Base-by-base conservation (phyloP, 495 filamentous ascomycete genomes). In the Tricharina praecox region DNA sequence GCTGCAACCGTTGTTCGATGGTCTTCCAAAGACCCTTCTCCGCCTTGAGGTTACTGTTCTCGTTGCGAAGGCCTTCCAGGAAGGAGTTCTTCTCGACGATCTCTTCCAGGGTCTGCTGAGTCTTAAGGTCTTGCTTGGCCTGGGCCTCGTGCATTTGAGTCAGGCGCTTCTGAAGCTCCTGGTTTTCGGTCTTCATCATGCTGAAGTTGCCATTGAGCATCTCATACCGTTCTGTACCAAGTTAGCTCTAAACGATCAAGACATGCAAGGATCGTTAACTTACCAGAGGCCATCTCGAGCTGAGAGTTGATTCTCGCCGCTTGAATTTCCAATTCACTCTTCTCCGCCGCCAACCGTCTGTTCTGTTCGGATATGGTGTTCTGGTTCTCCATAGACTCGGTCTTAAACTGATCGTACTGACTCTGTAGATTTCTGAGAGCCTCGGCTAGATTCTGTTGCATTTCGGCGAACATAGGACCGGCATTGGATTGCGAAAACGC, bases 61-160 rank as follows among this genome's bases (percentile, higher is more conserved):
- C 90, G 37, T 79, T 85, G 18, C 86, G 82, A 65, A 96, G 72
- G 55, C 83, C 86, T 54, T 97, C 88, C 8, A 78, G 67, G 28
- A 88, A 62, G 48, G 77, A 81, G 53, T 80, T 81, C 1, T 80
- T 76, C 61, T 93, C 90, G 7, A 95, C 76, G 0, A 95, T 70
- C 54, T 99, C 88, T 64, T 99, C 92, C 0, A 85, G 82, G 37
- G 85, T 79, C 64, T 94, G 85, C 54, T 95, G 90, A 10, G 79
- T 88, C 32, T 74, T 76, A 26, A 94, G 65, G 48, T 99, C 90
- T 54, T 93, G 85, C 59, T 85, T 88, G 19, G 84, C 84, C 10
- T 83, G 79, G 34, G 73, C 76, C 53, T 96, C 88, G 0, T 82
- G 76, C 47, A 92, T 64, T 3, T 68, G 62, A 45, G 85, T 76